Base-by-base conservation (phyloP, 192 early-diverging fungal genomes). In the Paraglomus brasilianum region DNA sequence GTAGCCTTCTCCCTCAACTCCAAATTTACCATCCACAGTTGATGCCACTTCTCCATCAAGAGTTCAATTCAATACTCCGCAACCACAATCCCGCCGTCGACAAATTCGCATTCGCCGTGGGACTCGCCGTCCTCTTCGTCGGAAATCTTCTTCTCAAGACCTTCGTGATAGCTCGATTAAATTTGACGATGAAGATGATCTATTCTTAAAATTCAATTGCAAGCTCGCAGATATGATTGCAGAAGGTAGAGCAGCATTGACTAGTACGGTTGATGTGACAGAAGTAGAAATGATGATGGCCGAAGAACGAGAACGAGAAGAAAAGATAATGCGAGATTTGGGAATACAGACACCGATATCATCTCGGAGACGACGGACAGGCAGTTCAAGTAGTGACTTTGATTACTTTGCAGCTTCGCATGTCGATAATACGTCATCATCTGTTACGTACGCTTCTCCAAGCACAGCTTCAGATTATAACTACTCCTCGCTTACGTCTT, bases 251-350 rank as follows among this genome's bases (percentile, higher is more conserved):
- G 67, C 53, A 8, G 67, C 67, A n/a, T 47, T 69, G 38, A 69
- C 53, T 0, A 69, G 67, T 48, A 46, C 42, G 36, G 67, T 58
- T 38, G 44, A 58, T 45, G n/a, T 69, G 8, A 58, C 55, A 38
- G 67, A 69, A 47, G 55, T 69, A 19, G 67, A 69, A 19, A 58
- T 69, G 55, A 46, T 69, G 10, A 17, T 69, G 3, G 55, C 55
- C 9, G 67, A 69, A 47, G 67, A 57, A 38, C 43, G 15, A 36
- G 67, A 69, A 69, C 53, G 67, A 40, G 67, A 69, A 38, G 55
- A 58, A 58, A 42, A 36, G 13, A 69, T 69, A 7, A 45, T 38
- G 67, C 43, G 48, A 47, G 67, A 69, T 50, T 1, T 69, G 36
- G 67, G 67, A 15, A 15, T 46, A 19, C 55, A 56, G 58, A 55